Conservation (phyloP, 1,139 yeast species). For the Geotrichum histeridarum region DNA sequence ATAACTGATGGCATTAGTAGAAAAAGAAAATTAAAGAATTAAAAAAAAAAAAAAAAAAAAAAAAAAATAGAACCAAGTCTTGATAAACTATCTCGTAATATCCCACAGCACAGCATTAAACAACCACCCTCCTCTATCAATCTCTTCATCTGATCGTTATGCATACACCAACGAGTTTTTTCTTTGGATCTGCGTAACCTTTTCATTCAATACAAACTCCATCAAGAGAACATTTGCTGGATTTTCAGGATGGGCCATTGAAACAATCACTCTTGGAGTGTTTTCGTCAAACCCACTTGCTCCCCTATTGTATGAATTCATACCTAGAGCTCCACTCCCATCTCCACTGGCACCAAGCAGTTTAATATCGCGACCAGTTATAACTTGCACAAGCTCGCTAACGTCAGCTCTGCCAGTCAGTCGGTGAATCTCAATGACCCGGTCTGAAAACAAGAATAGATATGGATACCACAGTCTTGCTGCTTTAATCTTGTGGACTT, state of each 20-base stretch:
- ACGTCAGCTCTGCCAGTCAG: slow-evolving; percentile 13
- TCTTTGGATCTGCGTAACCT: slow-evolving; percentile 5
- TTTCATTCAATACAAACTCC: slow-evolving; percentile 13
- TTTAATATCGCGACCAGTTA: slow-evolving; percentile 18
- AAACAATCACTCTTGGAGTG: slow-evolving; percentile 1
- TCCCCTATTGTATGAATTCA: not conserved
- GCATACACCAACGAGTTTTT: slow-evolving; percentile 1
- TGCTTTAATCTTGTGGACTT: slow-evolving; percentile 12
- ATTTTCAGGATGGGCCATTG: slow-evolving; percentile 15
- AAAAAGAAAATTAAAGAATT: no score
- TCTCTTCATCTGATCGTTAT: not conserved
- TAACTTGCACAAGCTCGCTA: slow-evolving; percentile 17
- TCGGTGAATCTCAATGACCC: slow-evolving; percentile 14
- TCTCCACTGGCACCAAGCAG: slow-evolving; percentile 8
- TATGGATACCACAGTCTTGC: slow-evolving; percentile 18
- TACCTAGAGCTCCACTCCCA: not conserved
- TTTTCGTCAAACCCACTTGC: not conserved
- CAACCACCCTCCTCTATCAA: no score
- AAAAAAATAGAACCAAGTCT: no score
- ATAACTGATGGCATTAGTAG: no score
- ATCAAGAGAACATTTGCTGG: not conserved
- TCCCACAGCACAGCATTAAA: no score
- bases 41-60: no score
- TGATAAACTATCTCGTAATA: no score
- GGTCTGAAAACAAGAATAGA: slow-evolving; percentile 15